Percentiles rank a stretch among this genome's conserved stretches.
Evolutionary conservation across 768 basidiomycete genomes (phyloP).

Genomic region (Brasilioporus rufonigricans): DNA sequence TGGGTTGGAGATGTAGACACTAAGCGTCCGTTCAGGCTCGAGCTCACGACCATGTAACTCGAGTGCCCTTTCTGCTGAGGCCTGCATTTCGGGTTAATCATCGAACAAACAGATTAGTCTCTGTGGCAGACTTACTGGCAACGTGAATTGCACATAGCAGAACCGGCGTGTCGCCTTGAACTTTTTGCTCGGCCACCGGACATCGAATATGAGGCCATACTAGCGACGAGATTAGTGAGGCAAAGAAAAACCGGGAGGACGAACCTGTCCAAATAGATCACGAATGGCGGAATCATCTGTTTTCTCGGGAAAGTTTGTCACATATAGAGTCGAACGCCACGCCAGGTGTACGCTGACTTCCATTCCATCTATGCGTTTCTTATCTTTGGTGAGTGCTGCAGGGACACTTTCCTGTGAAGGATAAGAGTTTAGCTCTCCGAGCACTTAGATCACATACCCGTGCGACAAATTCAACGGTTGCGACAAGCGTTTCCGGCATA

Average conservation of each 20-base stretch:
- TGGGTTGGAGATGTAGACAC: constrained; percentile 88
- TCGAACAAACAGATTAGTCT: neutral
- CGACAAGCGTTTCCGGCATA: constrained; percentile 59
- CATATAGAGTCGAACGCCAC: constrained; percentile 92
- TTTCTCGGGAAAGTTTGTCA: constrained; percentile 92
- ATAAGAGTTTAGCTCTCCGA: neutral
- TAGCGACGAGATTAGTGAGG: constrained; percentile 29
- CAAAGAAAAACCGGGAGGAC: constrained; percentile 10
- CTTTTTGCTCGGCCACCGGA: constrained; percentile 98
- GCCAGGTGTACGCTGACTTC: constrained; percentile 87
- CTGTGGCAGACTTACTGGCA: constrained; percentile 56
- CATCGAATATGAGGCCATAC: constrained; percentile 92
- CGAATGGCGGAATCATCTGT: constrained; percentile 77
- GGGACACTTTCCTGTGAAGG: constrained; percentile 69
- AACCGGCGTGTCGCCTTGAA: constrained; percentile 90
- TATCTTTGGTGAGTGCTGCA: constrained; percentile 89
- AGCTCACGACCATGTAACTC: constrained; percentile 76
- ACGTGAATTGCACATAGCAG: constrained; percentile 90
- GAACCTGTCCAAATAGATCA: constrained; percentile 74
- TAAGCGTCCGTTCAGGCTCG: constrained; percentile 63
- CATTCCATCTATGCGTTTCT: constrained; percentile 73
- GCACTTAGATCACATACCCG: constrained; percentile 33
- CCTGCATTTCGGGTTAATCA: constrained; percentile 33
- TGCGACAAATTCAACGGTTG: constrained; percentile 84
- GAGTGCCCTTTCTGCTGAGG: constrained; percentile 72